Evolutionary conservation across 345 rosid species (phyloP).

Genomic region (Moricandia arvensis): DNA sequence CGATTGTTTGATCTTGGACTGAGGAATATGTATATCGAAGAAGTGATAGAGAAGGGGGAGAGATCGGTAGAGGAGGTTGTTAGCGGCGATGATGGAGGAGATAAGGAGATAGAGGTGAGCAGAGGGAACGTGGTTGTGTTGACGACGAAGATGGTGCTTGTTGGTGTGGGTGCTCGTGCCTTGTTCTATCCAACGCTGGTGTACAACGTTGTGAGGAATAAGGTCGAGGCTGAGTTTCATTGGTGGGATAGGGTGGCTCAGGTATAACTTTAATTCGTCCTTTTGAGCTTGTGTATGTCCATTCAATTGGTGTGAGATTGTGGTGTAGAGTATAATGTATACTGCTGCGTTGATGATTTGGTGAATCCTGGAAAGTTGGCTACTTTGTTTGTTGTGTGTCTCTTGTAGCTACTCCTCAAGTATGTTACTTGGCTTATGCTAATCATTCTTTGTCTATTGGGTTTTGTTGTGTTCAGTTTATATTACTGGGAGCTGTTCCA

Average conservation of each 20-base stretch:
- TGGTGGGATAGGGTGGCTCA: conserved; percentile 96
- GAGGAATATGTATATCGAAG: conserved; percentile 80
- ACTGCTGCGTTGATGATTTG: neutral
- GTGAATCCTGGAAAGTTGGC: neutral
- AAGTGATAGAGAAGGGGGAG: conserved; percentile 47
- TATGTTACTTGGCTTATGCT: neutral
- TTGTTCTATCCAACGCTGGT: conserved; percentile 86
- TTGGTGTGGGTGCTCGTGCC: conserved; percentile 94
- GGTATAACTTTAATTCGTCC: conserved; percentile 44
- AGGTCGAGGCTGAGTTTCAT: conserved; percentile 75
- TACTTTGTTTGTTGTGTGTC: neutral
- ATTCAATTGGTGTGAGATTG: neutral
- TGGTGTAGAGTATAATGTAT: neutral
- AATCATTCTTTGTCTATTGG: neutral
- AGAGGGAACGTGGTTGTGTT: conserved; percentile 35
- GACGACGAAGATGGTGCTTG: conserved; percentile 62
- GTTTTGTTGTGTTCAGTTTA: conserved; percentile 43
- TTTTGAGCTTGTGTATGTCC: neutral
- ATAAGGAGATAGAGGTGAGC: conserved; percentile 20
- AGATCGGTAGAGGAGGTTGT: conserved; percentile 31
- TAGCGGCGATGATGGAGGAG: conserved; percentile 31
- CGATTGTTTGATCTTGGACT: conserved; percentile 32
- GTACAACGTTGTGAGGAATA: conserved; percentile 94
- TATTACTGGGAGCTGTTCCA: conserved; percentile 81
- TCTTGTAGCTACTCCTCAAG: conserved; percentile 2